Evolutionary conservation across 2,329 filamentous ascomycete genomes (phyloP), one percentile per base, ranked within the genome.

Genomic region (Metarhizium brunneum): DNA sequence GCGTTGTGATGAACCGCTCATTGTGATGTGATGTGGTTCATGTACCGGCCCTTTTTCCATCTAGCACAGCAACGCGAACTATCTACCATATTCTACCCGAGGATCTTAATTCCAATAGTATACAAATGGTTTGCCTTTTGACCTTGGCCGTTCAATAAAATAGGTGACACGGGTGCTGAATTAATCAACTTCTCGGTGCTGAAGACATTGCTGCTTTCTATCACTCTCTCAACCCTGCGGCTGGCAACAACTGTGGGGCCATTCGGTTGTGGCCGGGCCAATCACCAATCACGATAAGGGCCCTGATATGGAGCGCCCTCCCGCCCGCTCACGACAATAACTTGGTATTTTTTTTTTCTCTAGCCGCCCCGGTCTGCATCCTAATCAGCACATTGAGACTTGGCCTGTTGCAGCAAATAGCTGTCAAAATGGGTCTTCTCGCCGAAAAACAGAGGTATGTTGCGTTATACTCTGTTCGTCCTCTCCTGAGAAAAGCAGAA

Each of bases 401-500:
- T 35, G 36, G 25, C 25, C 47, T 47, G 20, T 51, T 4, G 40
- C 47, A 48, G 40, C 20, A 32, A 54, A 29, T 18, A 54, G 52
- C 60, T 54, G 54, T 55, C 60, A 64, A 60, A 35, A 72, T 72
- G 69, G 70, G 70, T 40, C 65, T 72, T 38, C 66, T 72, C 47
- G 67, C 68, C 52, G 69, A 71, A 55, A 64, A 63, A 16, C 70
- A 68, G 57, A 70, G 57, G 70, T 70, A 2, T 8, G 14, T 11
- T 40, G 2, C n/a, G 14, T 4, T 20, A 18, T 2, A 18, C 18
- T 16, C n/a, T 11, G 8, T 7, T 8, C 11, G 10, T 30, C 38
- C 6, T 16, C 18, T 20, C 30, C 13, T 40, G 6, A 25, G 32
- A 35, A 49, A 20, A 29, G 14, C 38, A 50, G 20, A 16, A 30